These are phyloP conservation scores for Xylariaceae sp. DNA, from an alignment of 2,329 filamentous ascomycete species.

Conservation along the genomic window DNA sequence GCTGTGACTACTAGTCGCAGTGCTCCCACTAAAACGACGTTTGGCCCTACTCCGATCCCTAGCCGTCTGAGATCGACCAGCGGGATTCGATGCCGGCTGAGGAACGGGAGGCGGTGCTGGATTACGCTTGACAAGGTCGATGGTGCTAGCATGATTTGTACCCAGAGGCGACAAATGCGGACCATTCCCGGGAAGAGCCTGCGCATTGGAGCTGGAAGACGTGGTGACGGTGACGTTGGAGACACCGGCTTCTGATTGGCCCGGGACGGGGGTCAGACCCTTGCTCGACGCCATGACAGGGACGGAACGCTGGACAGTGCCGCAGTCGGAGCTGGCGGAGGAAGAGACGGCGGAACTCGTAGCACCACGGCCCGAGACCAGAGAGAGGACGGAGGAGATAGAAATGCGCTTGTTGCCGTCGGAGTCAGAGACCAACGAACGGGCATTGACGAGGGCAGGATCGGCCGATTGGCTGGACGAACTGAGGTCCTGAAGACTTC, in stretches of 20 bases:
- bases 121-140: conserved; percentile 45
- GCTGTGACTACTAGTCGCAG: conserved; percentile 75
- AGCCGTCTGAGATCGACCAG: conserved; percentile 41
- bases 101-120: conserved; percentile 12
- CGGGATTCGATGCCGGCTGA: conserved; percentile 31
- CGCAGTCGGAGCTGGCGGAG: conserved; percentile 49
- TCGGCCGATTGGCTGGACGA: conserved; percentile 44
- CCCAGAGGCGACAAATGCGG: conserved; percentile 47
- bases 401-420: conserved; percentile 59
- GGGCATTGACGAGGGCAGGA: conserved; percentile 41
- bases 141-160: conserved; percentile 39
- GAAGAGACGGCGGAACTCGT: conserved; percentile 51
- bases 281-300: conserved; percentile 44
- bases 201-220: conserved; percentile 42
- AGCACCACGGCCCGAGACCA: conserved; percentile 56
- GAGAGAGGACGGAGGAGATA: conserved; percentile 67
- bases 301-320: conserved; percentile 39
- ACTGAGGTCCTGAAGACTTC: conserved; percentile 21
- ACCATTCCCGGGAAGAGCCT: conserved; percentile 39
- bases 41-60: conserved; percentile 66
- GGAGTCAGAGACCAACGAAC: conserved; percentile 47
- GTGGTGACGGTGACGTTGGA: conserved; percentile 53
- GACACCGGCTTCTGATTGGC: conserved; percentile 48
- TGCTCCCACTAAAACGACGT: conserved; percentile 76
- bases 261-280: conserved; percentile 38